A percentile compares a stretch with the other conserved stretches of the same genome.
Evolutionary conservation across 805 yeast genomes (phyloP).

Genomic region (Candida awuae): DNA sequence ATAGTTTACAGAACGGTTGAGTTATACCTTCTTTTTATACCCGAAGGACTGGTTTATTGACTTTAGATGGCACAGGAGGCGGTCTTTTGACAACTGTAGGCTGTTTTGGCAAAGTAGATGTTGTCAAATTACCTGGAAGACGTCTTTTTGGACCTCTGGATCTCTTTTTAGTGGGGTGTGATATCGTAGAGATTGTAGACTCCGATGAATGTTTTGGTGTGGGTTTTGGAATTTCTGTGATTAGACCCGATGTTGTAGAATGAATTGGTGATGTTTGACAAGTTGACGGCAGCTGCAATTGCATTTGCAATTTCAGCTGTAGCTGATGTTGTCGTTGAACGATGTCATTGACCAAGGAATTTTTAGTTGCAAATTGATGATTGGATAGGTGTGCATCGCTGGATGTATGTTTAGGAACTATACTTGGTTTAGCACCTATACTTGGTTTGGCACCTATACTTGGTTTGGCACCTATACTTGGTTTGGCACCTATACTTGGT

Average conservation of each 20-base stretch:
- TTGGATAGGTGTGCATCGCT: not conserved
- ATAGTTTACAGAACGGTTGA: not conserved
- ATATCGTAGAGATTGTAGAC: conserved; percentile 23
- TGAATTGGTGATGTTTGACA: no score
- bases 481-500: no score
- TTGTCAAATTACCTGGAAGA: conserved; percentile 29
- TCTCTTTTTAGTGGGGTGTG: conserved; percentile 39
- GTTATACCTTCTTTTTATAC: not conserved
- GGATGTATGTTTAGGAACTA: not conserved
- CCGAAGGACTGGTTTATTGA: not conserved
- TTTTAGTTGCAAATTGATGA: not conserved
- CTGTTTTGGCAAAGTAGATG: not conserved
- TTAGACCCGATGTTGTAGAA: no score
- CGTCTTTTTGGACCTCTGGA: conserved; percentile 47
- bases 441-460: no score
- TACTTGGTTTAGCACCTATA: not conserved
- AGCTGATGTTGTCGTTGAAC: not conserved
- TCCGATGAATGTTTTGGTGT: not conserved
- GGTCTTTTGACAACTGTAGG: not conserved
- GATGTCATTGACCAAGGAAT: not conserved
- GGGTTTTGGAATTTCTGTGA: conserved; percentile 1
- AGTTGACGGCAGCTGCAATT: no score
- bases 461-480: no score
- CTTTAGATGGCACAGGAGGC: conserved; percentile 1
- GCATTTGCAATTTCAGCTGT: no score